Conservation (phyloP, 192 early-diverging fungal genomes). For the Gonapodya sp. region DNA sequence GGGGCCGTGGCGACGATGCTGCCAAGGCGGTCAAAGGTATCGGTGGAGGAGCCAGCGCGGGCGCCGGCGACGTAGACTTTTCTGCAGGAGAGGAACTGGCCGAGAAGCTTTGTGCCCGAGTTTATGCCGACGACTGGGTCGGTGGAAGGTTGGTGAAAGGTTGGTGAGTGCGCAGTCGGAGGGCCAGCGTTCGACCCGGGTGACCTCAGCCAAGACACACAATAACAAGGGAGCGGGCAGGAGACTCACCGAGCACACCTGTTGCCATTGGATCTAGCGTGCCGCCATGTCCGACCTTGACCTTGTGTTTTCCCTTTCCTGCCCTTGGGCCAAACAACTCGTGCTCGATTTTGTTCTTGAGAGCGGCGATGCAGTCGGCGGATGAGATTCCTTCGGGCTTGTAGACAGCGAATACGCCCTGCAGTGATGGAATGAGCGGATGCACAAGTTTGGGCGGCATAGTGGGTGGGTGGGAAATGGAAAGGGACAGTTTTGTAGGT, state of each 20-base stretch:
- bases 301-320: neutral
- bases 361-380: constrained; percentile 7
- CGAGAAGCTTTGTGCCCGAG: constrained; percentile 14
- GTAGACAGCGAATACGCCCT: constrained; percentile 13
- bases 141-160: neutral
- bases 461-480: too few species aligned
- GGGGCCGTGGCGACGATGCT: neutral
- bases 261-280: constrained; percentile 17
- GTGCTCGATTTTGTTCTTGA: constrained; percentile 10
- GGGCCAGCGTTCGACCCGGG: neutral
- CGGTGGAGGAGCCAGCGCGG: constrained; percentile 8
- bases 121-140: constrained; percentile 12
- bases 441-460: neutral
- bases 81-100: constrained; percentile 5
- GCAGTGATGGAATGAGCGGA: neutral
- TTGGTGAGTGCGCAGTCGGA: neutral
- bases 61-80: constrained; percentile 15
- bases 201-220: too few species aligned
- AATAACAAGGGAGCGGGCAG: neutral
- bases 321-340: neutral
- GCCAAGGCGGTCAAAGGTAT: constrained; percentile 12
- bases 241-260: neutral
- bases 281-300: constrained; percentile 16
- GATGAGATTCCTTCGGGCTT: constrained; percentile 14
- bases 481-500: too few species aligned